Conservation (phyloP, 148 eudicot genomes). For the Chenopodium album region DNA sequence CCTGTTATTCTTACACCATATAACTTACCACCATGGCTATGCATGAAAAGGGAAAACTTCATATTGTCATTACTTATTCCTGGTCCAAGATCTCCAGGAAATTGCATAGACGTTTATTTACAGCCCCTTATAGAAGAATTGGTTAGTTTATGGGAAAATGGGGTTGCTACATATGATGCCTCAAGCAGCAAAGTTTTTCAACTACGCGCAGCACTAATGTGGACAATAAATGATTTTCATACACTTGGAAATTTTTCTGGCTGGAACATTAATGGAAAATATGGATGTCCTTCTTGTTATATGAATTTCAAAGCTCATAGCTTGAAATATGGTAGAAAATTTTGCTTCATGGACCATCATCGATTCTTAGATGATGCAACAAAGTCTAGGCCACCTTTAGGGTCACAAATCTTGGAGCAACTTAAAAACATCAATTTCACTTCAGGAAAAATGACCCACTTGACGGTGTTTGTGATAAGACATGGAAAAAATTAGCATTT, state of each 20-base stretch:
- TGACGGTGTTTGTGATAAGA: not conserved
- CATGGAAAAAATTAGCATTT: conserved; percentile 2
- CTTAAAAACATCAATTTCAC: not conserved
- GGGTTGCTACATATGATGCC: conserved; percentile 1
- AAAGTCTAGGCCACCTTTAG: not conserved
- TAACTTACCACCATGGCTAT: not conserved
- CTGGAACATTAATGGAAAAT: not conserved
- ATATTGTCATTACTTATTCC: not conserved
- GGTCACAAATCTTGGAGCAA: not conserved
- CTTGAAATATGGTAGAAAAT: not conserved
- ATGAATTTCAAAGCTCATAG: not conserved
- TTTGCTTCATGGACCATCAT: not conserved
- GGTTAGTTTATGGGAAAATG: not conserved
- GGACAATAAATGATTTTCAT: conserved; percentile 3
- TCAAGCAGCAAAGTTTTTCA: not conserved
- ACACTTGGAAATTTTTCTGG: not conserved
- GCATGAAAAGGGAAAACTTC: not conserved
- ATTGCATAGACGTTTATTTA: not conserved
- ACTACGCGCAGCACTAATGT: not conserved
- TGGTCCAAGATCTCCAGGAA: not conserved
- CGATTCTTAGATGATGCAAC: not conserved
- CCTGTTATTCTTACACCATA: too few species aligned
- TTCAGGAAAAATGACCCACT: not conserved
- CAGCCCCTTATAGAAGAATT: not conserved
- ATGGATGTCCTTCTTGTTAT: not conserved